Conservation (phyloP, 2,329 filamentous ascomycete genomes). For the Pezicula rhizophila region DNA sequence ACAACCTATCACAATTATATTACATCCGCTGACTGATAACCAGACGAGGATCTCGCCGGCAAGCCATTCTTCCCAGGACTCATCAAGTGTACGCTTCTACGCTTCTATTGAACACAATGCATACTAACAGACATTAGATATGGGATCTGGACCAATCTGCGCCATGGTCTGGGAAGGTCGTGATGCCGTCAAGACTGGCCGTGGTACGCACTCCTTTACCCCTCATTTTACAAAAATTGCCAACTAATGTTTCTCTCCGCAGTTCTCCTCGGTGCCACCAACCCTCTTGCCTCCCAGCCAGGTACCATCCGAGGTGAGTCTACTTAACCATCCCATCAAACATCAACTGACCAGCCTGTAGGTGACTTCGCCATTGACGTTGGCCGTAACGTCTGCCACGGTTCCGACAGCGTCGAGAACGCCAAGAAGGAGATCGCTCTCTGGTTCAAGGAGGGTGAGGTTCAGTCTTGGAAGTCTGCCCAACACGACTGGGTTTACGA, state of each 20-base stretch:
- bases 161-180: constrained; percentile 99
- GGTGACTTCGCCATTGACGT: constrained; percentile 78
- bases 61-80: constrained; percentile 98
- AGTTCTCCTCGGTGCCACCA: constrained; percentile 96
- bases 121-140: constrained; percentile 57
- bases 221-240: constrained; percentile 3
- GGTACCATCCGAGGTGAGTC: constrained; percentile 95
- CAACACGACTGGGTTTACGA: constrained; percentile 96
- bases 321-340: not conserved
- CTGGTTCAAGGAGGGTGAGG: constrained; percentile 90
- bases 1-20: not conserved
- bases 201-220: constrained; percentile 50
- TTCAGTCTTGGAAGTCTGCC: constrained; percentile 77
- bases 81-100: constrained; percentile 68
- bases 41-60: constrained; percentile 77
- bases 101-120: constrained; percentile 5
- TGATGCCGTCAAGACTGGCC: constrained; percentile 98
- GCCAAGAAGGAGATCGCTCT: constrained; percentile 99
- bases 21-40: constrained; percentile 23
- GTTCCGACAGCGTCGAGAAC: constrained; percentile 96
- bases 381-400: constrained; percentile 99
- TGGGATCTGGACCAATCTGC: constrained; percentile 92
- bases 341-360: constrained; percentile 21
- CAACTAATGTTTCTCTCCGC: constrained; percentile 15
- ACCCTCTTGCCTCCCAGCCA: constrained; percentile 88